These are phyloP conservation scores for Diplocarpon mali DNA, from an alignment of 2,329 filamentous ascomycete species.

Conservation along the genomic window DNA sequence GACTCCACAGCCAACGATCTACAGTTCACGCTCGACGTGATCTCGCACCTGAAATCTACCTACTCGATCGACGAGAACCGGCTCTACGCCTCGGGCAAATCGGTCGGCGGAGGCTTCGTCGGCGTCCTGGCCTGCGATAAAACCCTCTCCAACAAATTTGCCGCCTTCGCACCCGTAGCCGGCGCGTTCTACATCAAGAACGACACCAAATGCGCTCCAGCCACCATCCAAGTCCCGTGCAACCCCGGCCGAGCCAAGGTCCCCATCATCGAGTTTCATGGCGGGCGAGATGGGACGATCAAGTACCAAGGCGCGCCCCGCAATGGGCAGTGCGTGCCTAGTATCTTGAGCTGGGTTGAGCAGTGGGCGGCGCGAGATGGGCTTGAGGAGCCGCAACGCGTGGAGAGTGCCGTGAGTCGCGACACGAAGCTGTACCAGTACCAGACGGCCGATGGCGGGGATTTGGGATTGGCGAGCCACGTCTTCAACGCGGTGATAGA, in stretches of 20 bases:
- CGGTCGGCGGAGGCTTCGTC: slow-evolving; percentile 36
- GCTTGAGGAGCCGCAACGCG: slow-evolving; percentile 10
- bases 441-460: neutral
- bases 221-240: slow-evolving; percentile 30
- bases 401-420: slow-evolving; percentile 11
- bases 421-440: slow-evolving; percentile 10
- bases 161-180: slow-evolving; percentile 36
- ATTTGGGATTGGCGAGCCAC: neutral
- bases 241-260: slow-evolving; percentile 27
- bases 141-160: slow-evolving; percentile 25
- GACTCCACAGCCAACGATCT: slow-evolving; percentile 32
- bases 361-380: slow-evolving; percentile 31
- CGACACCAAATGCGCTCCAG: slow-evolving; percentile 26
- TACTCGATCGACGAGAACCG: slow-evolving; percentile 33
- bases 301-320: slow-evolving; percentile 34
- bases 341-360: slow-evolving; percentile 31
- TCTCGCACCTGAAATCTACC: slow-evolving; percentile 13
- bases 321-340: slow-evolving; percentile 33
- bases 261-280: slow-evolving; percentile 40
- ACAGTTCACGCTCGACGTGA: slow-evolving; percentile 34
- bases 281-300: slow-evolving; percentile 36
- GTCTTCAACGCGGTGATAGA: neutral
- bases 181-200: slow-evolving; percentile 32
- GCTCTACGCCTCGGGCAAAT: slow-evolving; percentile 36
- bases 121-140: slow-evolving; percentile 33